Evolutionary conservation across 129 eudicot genomes (phyloP), one percentile per base, ranked within the genome.

Genomic region (Cynara cardunculus): DNA sequence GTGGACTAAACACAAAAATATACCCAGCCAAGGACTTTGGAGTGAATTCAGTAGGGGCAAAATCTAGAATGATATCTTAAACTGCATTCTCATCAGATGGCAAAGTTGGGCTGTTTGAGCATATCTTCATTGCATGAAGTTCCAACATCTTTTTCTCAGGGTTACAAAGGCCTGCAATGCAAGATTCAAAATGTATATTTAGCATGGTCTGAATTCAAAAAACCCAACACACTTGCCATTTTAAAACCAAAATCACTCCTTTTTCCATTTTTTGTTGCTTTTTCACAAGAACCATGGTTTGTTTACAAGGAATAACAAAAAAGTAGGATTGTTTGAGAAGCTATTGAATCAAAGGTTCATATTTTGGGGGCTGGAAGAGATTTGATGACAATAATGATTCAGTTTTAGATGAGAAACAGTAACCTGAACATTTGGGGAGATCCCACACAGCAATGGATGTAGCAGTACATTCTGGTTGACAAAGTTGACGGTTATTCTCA

Each of bases 401-500:
- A 22, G 25, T 11, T 59, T 71, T 34, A 18, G 16, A 80, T 35
- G 65, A 79, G 77, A 37, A 78, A 41, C 5, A 80, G 77, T 53
- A 66, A 92, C 99, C 97, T 77, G 99, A 95, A 88, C 97, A 95
- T 59, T 89, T 89, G 70, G 99, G 99, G 74, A 95, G 89, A 82
- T 95, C 99, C 99, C 99, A 95, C 41, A 95, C 99, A 69, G 97
- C 96, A 82, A 95, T 85, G 25, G 97, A 92, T 25, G 92, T 70
- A 68, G 93, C 14, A 34, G 94, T 87, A 68, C 99, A 95, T 83
- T 95, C 89, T 31, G 92, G 77, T 46, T 84, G 82, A 84, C 99
- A 95, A 34, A 92, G 89, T 76, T 75, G 84, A 71, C 80, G 85
- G 65, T 86, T 87, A 75, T 92, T 87, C 85, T 95, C 99, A 44